Evolutionary conservation across 2,329 filamentous ascomycete species (phyloP).

Genomic region (Aspergillus puulaauensis): DNA sequence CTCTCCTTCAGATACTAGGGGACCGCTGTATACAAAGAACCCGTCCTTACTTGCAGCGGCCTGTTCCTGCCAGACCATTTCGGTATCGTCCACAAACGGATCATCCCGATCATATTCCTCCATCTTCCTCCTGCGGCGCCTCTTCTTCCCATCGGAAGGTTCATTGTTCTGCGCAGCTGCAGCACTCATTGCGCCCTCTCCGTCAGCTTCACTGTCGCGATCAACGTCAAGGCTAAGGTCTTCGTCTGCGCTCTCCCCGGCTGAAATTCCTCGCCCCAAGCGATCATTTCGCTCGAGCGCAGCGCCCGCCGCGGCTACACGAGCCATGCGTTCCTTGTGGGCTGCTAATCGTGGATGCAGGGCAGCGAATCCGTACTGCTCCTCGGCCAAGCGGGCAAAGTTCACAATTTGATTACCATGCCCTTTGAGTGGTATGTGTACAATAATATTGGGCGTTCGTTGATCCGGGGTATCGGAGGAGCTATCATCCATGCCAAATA

Average conservation of each 20-base stretch:
- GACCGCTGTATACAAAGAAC: slow-evolving; percentile 97
- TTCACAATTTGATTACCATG: slow-evolving; percentile 90
- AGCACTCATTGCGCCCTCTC: slow-evolving; percentile 43
- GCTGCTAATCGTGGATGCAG: slow-evolving; percentile 88
- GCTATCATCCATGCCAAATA: slow-evolving; percentile 55
- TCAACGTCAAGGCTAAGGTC: slow-evolving; percentile 90
- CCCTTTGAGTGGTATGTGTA: slow-evolving; percentile 77
- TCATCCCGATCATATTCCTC: slow-evolving; percentile 68
- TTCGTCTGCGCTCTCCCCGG: slow-evolving; percentile 74
- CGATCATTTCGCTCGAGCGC: slow-evolving; percentile 75
- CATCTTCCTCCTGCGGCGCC: slow-evolving; percentile 67
- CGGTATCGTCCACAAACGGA: slow-evolving; percentile 82
- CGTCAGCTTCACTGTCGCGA: slow-evolving; percentile 59
- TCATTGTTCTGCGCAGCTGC: slow-evolving; percentile 53
- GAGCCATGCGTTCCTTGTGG: slow-evolving; percentile 80
- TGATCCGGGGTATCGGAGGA: slow-evolving; percentile 36
- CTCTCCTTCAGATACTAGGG: slow-evolving; percentile 81
- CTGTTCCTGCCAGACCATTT: slow-evolving; percentile 92
- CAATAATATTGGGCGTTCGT: slow-evolving; percentile 72
- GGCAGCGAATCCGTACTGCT: slow-evolving; percentile 91
- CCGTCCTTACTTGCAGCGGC: slow-evolving; percentile 92
- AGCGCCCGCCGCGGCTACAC: slow-evolving; percentile 84
- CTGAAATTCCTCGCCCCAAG: slow-evolving; percentile 62
- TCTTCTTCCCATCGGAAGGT: slow-evolving; percentile 69
- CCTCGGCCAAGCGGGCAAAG: slow-evolving; percentile 89